A percentile compares a stretch with the other conserved stretches of the same genome.
phyloP scores from a whole-genome alignment of 805 yeast species.

The Ogataea minuta region DNA sequence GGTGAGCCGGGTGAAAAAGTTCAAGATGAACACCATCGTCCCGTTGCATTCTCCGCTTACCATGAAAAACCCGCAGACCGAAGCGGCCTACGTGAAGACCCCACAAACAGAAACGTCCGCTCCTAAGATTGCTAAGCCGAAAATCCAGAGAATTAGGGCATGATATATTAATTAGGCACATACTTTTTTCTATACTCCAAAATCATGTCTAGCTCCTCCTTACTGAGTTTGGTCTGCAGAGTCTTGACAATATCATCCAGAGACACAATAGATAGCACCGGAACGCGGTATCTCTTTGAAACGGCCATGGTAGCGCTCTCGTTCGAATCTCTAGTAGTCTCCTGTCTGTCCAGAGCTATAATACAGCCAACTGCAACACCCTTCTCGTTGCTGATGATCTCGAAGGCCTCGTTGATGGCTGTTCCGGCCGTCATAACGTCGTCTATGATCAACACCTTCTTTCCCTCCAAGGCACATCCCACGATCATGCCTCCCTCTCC shows the following conservation, averaged over 20 bases:
- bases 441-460: constrained; percentile 82
- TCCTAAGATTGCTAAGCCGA: constrained; percentile 52
- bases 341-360: constrained; percentile 95
- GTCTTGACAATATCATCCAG: constrained; percentile 71
- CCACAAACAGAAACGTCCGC: constrained; percentile 38
- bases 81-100: constrained; percentile 56
- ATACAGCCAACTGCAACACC: constrained; percentile 82
- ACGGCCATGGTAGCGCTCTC: constrained; percentile 82
- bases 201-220: constrained; percentile 56
- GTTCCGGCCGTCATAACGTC: constrained; percentile 99
- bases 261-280: constrained; percentile 78
- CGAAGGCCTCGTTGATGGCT: constrained; percentile 92
- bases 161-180: constrained; percentile 36
- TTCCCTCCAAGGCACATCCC: constrained; percentile 71
- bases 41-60: constrained; percentile 84
- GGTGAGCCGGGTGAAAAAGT: constrained; percentile 80
- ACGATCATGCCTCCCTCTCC: constrained; percentile 98
- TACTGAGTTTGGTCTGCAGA: constrained; percentile 51
- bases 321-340: constrained; percentile 66
- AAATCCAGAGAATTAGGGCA: constrained; percentile 57
- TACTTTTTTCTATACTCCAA: constrained; percentile 55
- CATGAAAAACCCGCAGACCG: constrained; percentile 82
- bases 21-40: constrained; percentile 79
- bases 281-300: constrained; percentile 67
- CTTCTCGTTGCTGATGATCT: constrained; percentile 62